Base-by-base conservation (phyloP, 2,329 filamentous ascomycete species). In the Penicillium sp. region DNA sequence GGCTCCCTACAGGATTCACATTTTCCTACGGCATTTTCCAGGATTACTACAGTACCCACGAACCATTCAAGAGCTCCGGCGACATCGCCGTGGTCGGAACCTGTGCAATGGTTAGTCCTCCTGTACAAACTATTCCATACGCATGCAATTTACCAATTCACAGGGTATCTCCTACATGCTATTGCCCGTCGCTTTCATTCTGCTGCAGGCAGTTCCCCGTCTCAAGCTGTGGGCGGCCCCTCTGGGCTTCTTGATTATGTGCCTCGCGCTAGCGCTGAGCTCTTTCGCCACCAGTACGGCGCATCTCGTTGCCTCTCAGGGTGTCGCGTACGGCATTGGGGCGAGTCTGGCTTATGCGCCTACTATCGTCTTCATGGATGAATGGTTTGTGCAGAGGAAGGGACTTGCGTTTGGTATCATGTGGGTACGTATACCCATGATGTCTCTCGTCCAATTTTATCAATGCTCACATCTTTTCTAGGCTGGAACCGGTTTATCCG, bases 1-100 rank as follows among this genome's bases (percentile, higher is more conserved):
- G 2, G 4, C 21, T 37, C 8, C 17, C 2, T 12, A n/a, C 27
- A 59, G 56, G 56, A 3, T 59, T 59, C 32, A 57, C 56, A 7
- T 59, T 59, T 15, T 57, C 56, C 0, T 59, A 48, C 33, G 56
- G 56, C 12, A 79, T 90, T 20, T 89, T 90, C 62, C 85, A 89
- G 59, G 79, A 86, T 45, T 87, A 88, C 68, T 90, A 90, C 66
- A 80, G 76, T 29, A 80, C 75, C 1, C 78, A 85, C 51, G 77
- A 77, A 4, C 80, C 83, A 1, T 89, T 89, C 49, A 56, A 66
- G 44, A 60, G 60, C 18, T 65, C 78, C 0, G 74, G 77, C 36
- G 59, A 64, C 21, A 83, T 88, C 43, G 79, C 85, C 24, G 75
- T 84, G 12, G 84, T 90, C 47, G 87, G 87, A 1, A 89, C 60